Base-by-base conservation (phyloP, 169 alveolate genomes). In the Eimeria necatrix region DNA sequence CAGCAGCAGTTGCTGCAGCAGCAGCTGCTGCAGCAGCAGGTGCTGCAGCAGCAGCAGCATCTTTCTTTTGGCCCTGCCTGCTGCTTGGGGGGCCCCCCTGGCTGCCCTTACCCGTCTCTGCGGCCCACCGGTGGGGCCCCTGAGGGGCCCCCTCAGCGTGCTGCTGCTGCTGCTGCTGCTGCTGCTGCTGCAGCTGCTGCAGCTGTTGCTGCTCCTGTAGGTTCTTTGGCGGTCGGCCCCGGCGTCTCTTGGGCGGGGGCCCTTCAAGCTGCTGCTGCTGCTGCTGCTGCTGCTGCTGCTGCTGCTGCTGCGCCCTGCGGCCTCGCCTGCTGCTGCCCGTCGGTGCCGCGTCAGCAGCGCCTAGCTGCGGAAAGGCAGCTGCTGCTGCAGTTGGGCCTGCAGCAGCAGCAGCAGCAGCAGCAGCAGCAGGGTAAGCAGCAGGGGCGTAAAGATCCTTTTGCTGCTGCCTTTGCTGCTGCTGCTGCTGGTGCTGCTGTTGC, bases 261-360 rank as follows among this genome's bases (percentile, higher is more conserved):
- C 22, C 73, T 26, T 61, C 73, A 20, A n/a, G n/a, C 81, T 71
- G 81, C 53, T 71, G 46, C 81, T 10, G 53, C 49, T 71, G 81
- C 81, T 71, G 85, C 56, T 74, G 52, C 59, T 74, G 85, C 85
- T 74, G 85, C 85, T 74, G 85, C 85, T 26, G 60, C 64, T 8
- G 64, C 14, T 8, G 8, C 64, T 56, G 20, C 64, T 56, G 64
- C 64, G 64, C 64, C 8, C 64, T 56, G 64, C 64, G 64, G 14
- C n/a, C n/a, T n/a, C 64, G 64, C 64, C 14, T 56, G 20, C 64
- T 56, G 64, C 64, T 56, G 8, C 64, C 64, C 64, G 14, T 14
- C 20, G 20, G 20, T 56, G 14, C 64, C 26, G 78, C 78, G 78
- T 32, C 78, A 48, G 48, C 78, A 48, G 18, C 78, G n/a, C 49